Percentiles rank a stretch among this genome's conserved stretches.
Evolutionary conservation across 116 monocot genomes (phyloP).

Genomic region (Dioscorea cayenensis): DNA sequence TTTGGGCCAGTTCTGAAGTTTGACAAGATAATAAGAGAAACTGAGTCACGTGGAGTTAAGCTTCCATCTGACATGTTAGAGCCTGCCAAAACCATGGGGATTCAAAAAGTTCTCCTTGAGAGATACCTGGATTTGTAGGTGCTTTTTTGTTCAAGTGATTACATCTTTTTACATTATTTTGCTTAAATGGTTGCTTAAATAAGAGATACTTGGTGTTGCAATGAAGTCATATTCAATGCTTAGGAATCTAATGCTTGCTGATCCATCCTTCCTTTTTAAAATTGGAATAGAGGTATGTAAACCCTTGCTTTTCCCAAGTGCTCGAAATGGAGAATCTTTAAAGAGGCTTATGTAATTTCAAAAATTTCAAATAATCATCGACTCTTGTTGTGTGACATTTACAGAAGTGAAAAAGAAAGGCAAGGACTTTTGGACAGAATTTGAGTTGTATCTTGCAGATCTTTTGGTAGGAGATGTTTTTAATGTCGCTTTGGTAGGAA

Average conservation of each 20-base stretch:
- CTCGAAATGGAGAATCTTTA: neutral
- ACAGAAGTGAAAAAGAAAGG: slow-evolving; percentile 93
- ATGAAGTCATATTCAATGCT: slow-evolving; percentile 53
- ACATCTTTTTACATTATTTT: neutral
- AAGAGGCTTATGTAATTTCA: neutral
- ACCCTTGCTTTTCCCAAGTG: neutral
- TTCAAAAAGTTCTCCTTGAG: slow-evolving; percentile 54
- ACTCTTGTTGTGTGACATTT: slow-evolving; percentile 87
- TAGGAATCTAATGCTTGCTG: slow-evolving; percentile 85
- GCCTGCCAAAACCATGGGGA: slow-evolving; percentile 67
- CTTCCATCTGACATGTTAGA: slow-evolving; percentile 83
- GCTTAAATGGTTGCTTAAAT: neutral
- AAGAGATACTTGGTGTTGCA: slow-evolving; percentile 45
- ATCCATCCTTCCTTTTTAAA: slow-evolving; percentile 89
- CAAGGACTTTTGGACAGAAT: slow-evolving; percentile 96
- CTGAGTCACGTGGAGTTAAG: slow-evolving; percentile 33
- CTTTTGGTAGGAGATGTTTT: slow-evolving; percentile 88
- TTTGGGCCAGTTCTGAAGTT: slow-evolving; percentile 68
- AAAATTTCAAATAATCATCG: slow-evolving; percentile 69
- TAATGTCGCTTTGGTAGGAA: slow-evolving; percentile 73
- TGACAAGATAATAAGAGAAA: slow-evolving; percentile 56
- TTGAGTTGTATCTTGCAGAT: slow-evolving; percentile 92
- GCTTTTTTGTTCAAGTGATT: neutral
- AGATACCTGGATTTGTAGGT: slow-evolving; percentile 91
- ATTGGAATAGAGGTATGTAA: slow-evolving; percentile 81